Evolutionary conservation across 768 basidiomycete genomes (phyloP), one percentile per base, ranked within the genome.

Genomic region (Tulasnella sp.): DNA sequence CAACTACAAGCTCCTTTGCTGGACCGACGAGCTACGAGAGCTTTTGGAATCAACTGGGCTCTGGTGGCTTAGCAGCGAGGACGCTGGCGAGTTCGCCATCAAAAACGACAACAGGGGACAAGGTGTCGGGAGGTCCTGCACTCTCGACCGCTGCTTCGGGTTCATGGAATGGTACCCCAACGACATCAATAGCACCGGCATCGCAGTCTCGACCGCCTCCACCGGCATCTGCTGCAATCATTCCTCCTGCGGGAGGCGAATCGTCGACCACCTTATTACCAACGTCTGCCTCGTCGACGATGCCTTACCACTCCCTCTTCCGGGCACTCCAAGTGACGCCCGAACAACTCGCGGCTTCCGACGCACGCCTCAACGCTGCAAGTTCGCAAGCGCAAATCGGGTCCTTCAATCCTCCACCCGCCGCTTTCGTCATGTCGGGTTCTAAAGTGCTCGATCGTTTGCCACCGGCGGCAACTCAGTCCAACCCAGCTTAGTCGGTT

Each of bases 1-100:
- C 32, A 12, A 6, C 32, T 0, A 17, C 68, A 7, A 42, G 68
- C 19, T 35, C 39, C 22, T 19, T 37, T 52, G 29, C 41, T 41
- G 68, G 68, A 29, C 68, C 68, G 12, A 69, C 68, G 35, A 41
- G 39, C 22, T 69, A 69, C 41, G 68, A 69, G 44, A 69, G 68
- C 42, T 69, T 69, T 17, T 69, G 68, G 68, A 69, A 34, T 34
- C 39, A 42, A n/a, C 26, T 69, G 40, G 68, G 42, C 29, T 32
- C 40, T 5, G 42, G 68, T 37, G 42, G 68, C 17, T 35, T 34
- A 17, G 63, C 22, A 64, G 63, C 44, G 3, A 47, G 44, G 44
- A 47, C 44, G 19, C 42, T 42, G 11, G 14, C 42, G 42, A 14
- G 16, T 14, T 47, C 44, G 44, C 44, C 44, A 3, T 47, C 44